These are phyloP conservation scores for Ceratocystis colombiana DNA, from an alignment of 2,329 filamentous ascomycete genomes.

Conservation along the genomic window DNA sequence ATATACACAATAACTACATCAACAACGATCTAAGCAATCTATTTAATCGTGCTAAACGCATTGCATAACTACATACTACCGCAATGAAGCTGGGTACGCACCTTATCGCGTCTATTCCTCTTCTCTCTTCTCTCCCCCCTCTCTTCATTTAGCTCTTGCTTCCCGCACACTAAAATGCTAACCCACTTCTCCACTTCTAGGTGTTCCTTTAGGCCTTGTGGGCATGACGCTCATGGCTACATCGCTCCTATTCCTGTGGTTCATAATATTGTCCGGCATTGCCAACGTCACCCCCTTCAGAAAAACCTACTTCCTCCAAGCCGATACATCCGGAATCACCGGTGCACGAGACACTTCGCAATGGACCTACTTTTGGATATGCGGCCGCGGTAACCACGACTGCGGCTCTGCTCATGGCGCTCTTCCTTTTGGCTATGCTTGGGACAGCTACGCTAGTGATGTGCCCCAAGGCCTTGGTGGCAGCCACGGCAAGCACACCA, in stretches of 20 bases:
- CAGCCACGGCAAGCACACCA: constrained; percentile 44
- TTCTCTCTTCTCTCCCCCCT: background rate
- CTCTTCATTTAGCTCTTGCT: background rate
- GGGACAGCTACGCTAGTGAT: constrained; percentile 40
- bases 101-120: background rate
- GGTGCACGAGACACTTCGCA: constrained; percentile 58
- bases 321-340: constrained; percentile 61
- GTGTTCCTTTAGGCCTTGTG: constrained; percentile 10
- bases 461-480: constrained; percentile 42
- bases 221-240: constrained; percentile 41
- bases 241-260: constrained; percentile 47
- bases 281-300: constrained; percentile 48
- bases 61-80: background rate
- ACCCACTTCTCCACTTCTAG: background rate
- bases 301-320: constrained; percentile 75
- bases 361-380: constrained; percentile 89
- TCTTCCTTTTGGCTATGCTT: constrained; percentile 62
- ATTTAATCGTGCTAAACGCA: background rate
- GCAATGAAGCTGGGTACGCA: constrained; percentile 5
- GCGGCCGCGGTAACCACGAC: constrained; percentile 52
- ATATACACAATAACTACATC: background rate
- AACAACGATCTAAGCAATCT: background rate
- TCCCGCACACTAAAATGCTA: background rate
- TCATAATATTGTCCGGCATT: constrained; percentile 49
- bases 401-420: constrained; percentile 56